Percentiles rank a stretch among this genome's conserved stretches.
Evolutionary conservation across 75 land plant species (phyloP).

Genomic region (Picea glauca): DNA sequence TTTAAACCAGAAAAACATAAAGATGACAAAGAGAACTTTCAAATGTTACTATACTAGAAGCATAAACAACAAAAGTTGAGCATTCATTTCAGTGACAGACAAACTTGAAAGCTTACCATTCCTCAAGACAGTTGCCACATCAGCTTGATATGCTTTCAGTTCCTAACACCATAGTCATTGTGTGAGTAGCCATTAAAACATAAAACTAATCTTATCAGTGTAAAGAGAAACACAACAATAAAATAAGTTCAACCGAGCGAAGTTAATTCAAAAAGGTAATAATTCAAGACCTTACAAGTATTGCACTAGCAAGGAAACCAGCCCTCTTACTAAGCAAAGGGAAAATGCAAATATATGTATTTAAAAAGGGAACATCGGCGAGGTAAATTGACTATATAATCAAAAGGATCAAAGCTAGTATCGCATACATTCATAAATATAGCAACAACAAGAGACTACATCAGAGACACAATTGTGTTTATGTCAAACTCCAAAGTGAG

Average conservation of each 20-base stretch:
- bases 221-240: neutral
- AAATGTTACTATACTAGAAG: too few species aligned
- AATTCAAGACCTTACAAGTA: neutral
- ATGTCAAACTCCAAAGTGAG: too few species aligned
- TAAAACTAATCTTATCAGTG: neutral
- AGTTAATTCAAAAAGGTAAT: neutral
- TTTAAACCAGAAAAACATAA: too few species aligned
- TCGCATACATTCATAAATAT: too few species aligned
- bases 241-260: neutral
- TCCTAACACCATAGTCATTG: conserved; percentile 44
- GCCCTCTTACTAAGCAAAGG: too few species aligned
- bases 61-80: neutral
- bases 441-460: too few species aligned
- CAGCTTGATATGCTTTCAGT: conserved; percentile 96
- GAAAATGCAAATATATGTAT: too few species aligned
- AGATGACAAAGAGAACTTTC: too few species aligned
- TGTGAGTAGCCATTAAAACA: neutral
- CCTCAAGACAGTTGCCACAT: conserved; percentile 93
- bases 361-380: too few species aligned
- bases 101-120: conserved; percentile 58
- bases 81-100: neutral
- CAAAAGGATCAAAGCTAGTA: too few species aligned
- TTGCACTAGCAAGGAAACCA: neutral
- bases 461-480: too few species aligned
- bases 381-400: too few species aligned